Base-by-base conservation (phyloP, 2,329 filamentous ascomycete species). In the Colletotrichum euphorbiae region DNA sequence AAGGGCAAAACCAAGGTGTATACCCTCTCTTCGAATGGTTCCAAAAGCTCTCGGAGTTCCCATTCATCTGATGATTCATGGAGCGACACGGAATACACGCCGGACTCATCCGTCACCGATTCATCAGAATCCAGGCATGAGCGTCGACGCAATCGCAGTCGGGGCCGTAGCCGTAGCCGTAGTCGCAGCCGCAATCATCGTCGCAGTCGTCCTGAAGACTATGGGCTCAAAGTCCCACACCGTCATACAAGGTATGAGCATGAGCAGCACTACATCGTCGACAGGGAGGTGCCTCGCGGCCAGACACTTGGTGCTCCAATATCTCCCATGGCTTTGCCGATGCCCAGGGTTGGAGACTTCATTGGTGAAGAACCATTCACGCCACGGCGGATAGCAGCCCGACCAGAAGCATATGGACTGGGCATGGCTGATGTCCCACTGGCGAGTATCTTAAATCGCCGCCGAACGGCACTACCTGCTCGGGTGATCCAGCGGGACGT, bases 21-120 rank as follows among this genome's bases (percentile, higher is more conserved):
- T 24, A 31, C 48, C 8, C 9, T 59, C 13, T 56, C 67, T 48
- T 51, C 67, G 4, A 65, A 38, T 21, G 65, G 69, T 17, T 73
- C 74, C 36, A 33, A 64, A 7, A 72, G 70, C 31, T 75, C 67
- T 6, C n/a, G 33, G 12, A 59, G 45, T 40, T 62, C 67, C 11
- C 21, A 57, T 17, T 33, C 13, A n/a, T 61, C 66, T 31, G 40
- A 45, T 28, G 52, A 43, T 17, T 56, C 59, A 5, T 46, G 50
- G 17, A 62, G 55, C 17, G 69, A 58, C 8, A 60, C 60, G 1
- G 65, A 52, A 5, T 21, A 51, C n/a, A 75, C 74, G 1, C 69
- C 70, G 6, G 51, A 56, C 11, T 73, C 74, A 2, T 74, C 74
- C 4, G 33, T 70, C 11, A 61, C 65, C 12, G 72, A 69, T 8